A percentile compares a stretch with the other conserved stretches of the same genome.
Evolutionary conservation across 345 rosid genomes (phyloP).

Genomic region (Abelmoschus esculentus): DNA sequence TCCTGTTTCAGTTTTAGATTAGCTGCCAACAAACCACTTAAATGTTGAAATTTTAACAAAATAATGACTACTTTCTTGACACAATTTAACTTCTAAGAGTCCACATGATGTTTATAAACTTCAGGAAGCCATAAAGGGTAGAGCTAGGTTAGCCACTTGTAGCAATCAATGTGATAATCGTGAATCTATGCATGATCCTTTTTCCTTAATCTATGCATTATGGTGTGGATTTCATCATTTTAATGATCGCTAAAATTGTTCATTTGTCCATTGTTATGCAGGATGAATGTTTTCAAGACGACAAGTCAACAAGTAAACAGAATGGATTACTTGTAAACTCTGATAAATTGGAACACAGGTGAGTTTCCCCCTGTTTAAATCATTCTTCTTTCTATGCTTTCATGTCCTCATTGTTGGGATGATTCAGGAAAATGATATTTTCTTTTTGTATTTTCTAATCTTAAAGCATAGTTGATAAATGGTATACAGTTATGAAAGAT

Average conservation of each 20-base stretch:
- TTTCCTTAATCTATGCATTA: too few species aligned
- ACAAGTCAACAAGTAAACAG: constrained; percentile 7
- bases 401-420: not conserved
- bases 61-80: too few species aligned
- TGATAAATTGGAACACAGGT: constrained; percentile 14
- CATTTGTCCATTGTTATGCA: constrained; percentile 7
- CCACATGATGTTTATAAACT: too few species aligned
- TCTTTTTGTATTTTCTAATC: not conserved
- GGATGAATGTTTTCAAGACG: constrained; percentile 22
- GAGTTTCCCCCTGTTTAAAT: not conserved
- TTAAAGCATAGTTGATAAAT: not conserved
- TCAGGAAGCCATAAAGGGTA: too few species aligned
- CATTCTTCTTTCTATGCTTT: not conserved
- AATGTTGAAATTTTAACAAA: too few species aligned
- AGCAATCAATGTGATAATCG: too few species aligned
- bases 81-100: too few species aligned
- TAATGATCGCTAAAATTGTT: not conserved
- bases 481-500: not conserved
- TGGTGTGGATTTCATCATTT: too few species aligned
- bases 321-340: constrained; percentile 8
- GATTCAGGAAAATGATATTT: not conserved
- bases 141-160: too few species aligned
- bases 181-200: too few species aligned
- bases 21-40: too few species aligned
- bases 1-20: too few species aligned